Percentiles rank a stretch among this genome's conserved stretches.
phyloP scores from a whole-genome alignment of 164 flowering plant species.

The Berberis thunbergii region DNA sequence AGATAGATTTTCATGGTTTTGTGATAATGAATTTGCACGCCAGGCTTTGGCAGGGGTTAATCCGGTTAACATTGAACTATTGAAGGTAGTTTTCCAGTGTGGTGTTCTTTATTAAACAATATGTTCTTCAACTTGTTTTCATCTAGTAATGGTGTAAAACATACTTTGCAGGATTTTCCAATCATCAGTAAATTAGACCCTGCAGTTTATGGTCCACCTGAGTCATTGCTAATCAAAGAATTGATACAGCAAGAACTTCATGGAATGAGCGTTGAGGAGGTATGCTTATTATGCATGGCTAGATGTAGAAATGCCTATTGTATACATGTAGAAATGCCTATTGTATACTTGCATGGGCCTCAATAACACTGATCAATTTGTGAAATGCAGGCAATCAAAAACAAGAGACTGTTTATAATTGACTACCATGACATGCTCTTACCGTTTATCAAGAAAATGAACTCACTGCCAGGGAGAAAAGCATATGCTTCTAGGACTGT shows the following conservation, averaged over 20 bases:
- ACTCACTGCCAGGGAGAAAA: constrained; percentile 57
- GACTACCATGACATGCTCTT: constrained; percentile 80
- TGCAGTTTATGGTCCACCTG: constrained; percentile 67
- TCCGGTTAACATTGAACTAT: constrained; percentile 70
- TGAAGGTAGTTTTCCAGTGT: constrained; percentile 43
- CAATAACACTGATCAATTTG: too few species aligned
- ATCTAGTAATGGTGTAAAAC: background rate
- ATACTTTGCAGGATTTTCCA: constrained; percentile 66
- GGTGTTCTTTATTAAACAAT: background rate
- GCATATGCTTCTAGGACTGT: constrained; percentile 85
- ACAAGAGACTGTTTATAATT: constrained; percentile 56
- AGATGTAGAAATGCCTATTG: background rate
- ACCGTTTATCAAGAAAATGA: constrained; percentile 73
- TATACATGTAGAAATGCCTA: too few species aligned
- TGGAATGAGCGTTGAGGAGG: constrained; percentile 77
- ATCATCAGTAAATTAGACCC: constrained; percentile 80
- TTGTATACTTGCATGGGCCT: constrained; percentile 1
- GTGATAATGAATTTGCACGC: constrained; percentile 85
- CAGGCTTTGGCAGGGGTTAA: constrained; percentile 87
- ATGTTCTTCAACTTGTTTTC: background rate
- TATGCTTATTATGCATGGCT: constrained; percentile 11
- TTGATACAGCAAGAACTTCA: constrained; percentile 50
- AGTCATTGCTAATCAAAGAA: constrained; percentile 70
- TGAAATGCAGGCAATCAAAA: constrained; percentile 55
- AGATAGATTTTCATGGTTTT: constrained; percentile 87